These are phyloP conservation scores for Nicotiana attenuata DNA, from an alignment of 257 asterid species.

Conservation along the genomic window DNA sequence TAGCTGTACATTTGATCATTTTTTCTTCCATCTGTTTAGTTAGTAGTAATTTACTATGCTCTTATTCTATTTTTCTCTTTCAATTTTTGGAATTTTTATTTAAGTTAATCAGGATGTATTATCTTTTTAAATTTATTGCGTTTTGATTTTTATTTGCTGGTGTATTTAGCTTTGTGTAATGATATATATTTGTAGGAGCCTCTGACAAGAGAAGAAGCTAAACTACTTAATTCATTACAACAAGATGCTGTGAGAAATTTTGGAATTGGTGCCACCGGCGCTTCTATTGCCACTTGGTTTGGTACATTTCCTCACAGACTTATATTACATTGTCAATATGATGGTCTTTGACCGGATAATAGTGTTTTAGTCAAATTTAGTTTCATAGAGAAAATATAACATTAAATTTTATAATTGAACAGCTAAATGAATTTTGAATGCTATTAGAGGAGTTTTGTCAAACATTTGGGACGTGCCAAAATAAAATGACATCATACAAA, in stretches of 20 bases:
- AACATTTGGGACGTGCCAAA: background rate
- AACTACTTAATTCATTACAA: slow-evolving; percentile 28
- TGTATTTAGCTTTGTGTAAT: background rate
- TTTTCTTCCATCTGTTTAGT: background rate
- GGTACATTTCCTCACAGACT: slow-evolving; percentile 30
- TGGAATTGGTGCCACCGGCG: slow-evolving; percentile 34
- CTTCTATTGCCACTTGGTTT: slow-evolving; percentile 42
- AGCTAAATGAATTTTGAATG: background rate
- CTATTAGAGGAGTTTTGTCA: background rate
- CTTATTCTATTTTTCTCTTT: background rate
- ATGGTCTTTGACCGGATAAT: background rate
- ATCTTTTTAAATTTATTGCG: background rate
- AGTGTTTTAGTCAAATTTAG: background rate
- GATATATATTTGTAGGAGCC: slow-evolving; percentile 29
- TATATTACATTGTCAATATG: background rate
- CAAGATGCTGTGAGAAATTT: slow-evolving; percentile 31
- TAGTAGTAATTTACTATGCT: background rate
- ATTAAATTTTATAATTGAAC: background rate
- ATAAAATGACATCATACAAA: background rate
- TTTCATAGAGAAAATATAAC: background rate
- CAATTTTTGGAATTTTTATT: background rate
- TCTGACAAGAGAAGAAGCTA: slow-evolving; percentile 46
- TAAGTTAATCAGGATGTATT: background rate
- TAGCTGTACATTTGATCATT: background rate
- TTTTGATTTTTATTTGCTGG: background rate